These are phyloP conservation scores for Macaranga tanarius DNA, from an alignment of 441 rosid genomes.

Conservation along the genomic window DNA sequence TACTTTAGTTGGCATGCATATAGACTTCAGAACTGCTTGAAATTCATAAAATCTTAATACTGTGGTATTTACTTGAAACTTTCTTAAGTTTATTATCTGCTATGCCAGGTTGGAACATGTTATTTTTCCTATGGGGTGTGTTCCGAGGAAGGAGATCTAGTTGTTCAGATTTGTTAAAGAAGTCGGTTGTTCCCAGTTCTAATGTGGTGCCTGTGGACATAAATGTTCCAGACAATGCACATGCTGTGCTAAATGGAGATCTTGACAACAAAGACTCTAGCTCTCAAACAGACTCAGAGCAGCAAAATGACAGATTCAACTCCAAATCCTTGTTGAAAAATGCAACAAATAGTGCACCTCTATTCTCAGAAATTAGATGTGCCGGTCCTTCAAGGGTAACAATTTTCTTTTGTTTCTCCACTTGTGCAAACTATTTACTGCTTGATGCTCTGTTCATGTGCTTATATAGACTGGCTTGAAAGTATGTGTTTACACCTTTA, in stretches of 20 bases:
- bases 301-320: conserved; percentile 31
- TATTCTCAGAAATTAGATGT: conserved; percentile 36
- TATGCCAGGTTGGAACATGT: conserved; percentile 91
- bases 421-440: neutral
- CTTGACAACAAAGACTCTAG: conserved; percentile 34
- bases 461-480: conserved; percentile 6
- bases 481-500: neutral
- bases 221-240: conserved; percentile 29
- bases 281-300: conserved; percentile 25
- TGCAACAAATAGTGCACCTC: conserved; percentile 19
- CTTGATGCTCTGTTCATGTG: neutral
- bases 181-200: conserved; percentile 35
- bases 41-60: neutral
- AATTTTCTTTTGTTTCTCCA: conserved; percentile 6
- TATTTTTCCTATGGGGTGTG: conserved; percentile 93
- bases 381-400: conserved; percentile 34
- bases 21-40: neutral
- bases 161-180: conserved; percentile 39
- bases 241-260: conserved; percentile 23
- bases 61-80: neutral
- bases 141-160: conserved; percentile 64
- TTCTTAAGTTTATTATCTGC: conserved; percentile 21
- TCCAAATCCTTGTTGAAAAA: conserved; percentile 25
- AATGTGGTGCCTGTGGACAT: conserved; percentile 33
- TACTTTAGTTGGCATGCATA: neutral